Base-by-base conservation (phyloP, 1,284 basidiomycete species). In the Vanrija sp. region DNA sequence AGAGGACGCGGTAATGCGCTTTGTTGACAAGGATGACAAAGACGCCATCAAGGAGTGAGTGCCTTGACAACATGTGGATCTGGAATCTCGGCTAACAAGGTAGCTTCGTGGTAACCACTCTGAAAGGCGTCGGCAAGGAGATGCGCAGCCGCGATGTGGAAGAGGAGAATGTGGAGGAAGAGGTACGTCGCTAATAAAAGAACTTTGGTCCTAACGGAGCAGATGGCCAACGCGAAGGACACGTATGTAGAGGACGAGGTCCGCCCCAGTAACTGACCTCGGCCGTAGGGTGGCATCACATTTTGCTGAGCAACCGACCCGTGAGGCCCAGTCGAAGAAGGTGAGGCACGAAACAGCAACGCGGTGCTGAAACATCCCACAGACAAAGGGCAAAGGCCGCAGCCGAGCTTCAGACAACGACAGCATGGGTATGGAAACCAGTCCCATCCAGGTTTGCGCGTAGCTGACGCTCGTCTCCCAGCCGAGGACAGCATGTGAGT, bases 1-100 rank as follows among this genome's bases (percentile, higher is more conserved):
- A 86, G 86, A 87, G 45, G 87, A 91, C 69, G 93, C 93, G 7
- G 91, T 97, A 54, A 87, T 90, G 79, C 82, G 86, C 69, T 96
- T 90, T 76, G 91, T 97, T 54, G 92, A 95, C 73, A 97, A 97
- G 80, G 93, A 95, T 65, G 91, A 94, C 74, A 85, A 84, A 43
- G 88, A 93, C 78, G 89, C 93, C 5, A 93, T 97, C 69, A 85
- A 86, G 60, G 83, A 80, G 92, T 94, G 61, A 64, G 59, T 34
- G 14, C 50, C 1, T 15, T 15, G 10, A 1, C 34, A 15, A 7
- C 34, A 10, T 28, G 16, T 23, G 21, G 21, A 23, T 23, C 4
- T 7, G 10, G 14, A 16, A 5, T 2, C 15, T 28, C 3, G 7
- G 15, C 52, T 54, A 18, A 57, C 43, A 53, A 10, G 7, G 6